Conservation (phyloP, 2,329 filamentous ascomycete species). For the Aspergillus calidoustus region DNA sequence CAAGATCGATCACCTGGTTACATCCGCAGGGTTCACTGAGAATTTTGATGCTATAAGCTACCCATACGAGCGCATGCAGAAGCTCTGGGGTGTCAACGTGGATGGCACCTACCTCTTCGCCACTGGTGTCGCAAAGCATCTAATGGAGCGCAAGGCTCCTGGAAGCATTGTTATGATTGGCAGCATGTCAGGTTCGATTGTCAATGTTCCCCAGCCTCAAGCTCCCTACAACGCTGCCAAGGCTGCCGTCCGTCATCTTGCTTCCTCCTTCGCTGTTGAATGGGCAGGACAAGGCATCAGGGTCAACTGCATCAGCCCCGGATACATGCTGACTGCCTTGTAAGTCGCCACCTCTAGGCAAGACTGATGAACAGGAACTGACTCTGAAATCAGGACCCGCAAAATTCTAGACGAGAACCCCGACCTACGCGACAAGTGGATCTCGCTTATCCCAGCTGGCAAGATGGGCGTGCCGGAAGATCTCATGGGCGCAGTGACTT, state of each 20-base stretch:
- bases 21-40: conserved; percentile 95
- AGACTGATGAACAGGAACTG: conserved; percentile 2
- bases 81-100: conserved; percentile 93
- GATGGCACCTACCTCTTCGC: conserved; percentile 91
- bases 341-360: conserved; percentile 54
- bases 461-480: conserved; percentile 94
- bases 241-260: conserved; percentile 87
- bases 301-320: conserved; percentile 93
- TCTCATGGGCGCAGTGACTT: conserved; percentile 89
- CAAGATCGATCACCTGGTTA: conserved; percentile 89
- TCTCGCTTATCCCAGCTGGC: conserved; percentile 84
- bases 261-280: conserved; percentile 86
- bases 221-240: conserved; percentile 92
- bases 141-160: conserved; percentile 77
- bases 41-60: conserved; percentile 93
- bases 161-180: conserved; percentile 95
- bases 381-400: conserved; percentile 66
- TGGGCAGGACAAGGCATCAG: conserved; percentile 88
- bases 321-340: conserved; percentile 95
- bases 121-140: conserved; percentile 79
- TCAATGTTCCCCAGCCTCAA: conserved; percentile 94
- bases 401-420: conserved; percentile 95
- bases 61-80: conserved; percentile 86
- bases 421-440: conserved; percentile 88
- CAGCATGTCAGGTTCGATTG: conserved; percentile 91